Evolutionary conservation across 2,329 filamentous ascomycete species (phyloP).

Genomic region (Cadophora luteo-olivacea): DNA sequence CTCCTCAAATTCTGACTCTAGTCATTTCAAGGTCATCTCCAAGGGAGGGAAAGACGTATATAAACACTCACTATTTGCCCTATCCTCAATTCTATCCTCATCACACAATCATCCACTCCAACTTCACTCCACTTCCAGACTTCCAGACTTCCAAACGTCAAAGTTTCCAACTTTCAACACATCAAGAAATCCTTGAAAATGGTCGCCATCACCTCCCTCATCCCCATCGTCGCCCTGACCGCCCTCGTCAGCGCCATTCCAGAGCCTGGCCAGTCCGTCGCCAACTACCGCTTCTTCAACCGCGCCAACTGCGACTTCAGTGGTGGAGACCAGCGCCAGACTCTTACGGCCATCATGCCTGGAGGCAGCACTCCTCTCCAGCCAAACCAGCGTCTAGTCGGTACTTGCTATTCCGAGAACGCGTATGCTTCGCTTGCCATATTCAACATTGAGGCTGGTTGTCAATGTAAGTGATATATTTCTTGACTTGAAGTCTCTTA

Average conservation of each 20-base stretch:
- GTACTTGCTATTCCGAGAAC: background rate
- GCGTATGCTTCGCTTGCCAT: background rate
- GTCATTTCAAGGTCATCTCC: background rate
- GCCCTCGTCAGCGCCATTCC: background rate
- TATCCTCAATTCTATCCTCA: background rate
- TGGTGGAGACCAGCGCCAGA: background rate
- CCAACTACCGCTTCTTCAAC: conserved; percentile 11
- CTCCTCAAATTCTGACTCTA: background rate
- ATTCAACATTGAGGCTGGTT: background rate
- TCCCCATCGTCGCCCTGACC: background rate
- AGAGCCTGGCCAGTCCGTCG: background rate
- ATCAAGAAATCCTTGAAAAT: background rate
- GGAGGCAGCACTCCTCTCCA: background rate
- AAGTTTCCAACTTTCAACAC: background rate
- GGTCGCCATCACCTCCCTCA: conserved; percentile 3
- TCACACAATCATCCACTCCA: background rate
- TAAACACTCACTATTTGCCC: background rate
- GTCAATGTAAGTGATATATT: background rate
- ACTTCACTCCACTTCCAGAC: no score
- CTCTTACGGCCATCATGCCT: background rate
- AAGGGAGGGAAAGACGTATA: background rate
- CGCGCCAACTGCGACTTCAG: background rate
- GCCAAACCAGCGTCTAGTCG: background rate
- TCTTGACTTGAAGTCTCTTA: no score
- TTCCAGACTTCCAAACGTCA: background rate